These are phyloP conservation scores for Protea cynaroides DNA, from an alignment of 164 flowering plant genomes.

Conservation along the genomic window DNA sequence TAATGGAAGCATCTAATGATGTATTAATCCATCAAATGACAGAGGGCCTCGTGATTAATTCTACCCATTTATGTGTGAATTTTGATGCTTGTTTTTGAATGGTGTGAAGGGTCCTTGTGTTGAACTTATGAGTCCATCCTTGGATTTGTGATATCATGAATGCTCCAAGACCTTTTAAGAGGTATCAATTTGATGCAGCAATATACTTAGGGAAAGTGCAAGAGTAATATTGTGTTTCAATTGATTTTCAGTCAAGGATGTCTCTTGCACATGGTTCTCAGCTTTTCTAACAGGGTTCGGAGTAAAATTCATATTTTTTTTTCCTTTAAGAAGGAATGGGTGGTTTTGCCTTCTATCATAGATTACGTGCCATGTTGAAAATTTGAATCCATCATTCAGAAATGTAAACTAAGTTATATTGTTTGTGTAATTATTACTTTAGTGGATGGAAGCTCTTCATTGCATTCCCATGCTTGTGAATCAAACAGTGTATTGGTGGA, in stretches of 20 bases:
- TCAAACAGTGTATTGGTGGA: too few species aligned
- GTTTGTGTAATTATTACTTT: not conserved
- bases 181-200: not conserved
- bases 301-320: not conserved
- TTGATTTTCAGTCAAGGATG: too few species aligned
- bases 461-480: too few species aligned
- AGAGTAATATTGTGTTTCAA: not conserved
- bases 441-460: too few species aligned
- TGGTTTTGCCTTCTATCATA: not conserved
- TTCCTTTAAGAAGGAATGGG: not conserved
- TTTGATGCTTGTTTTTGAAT: not conserved
- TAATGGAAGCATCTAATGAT: too few species aligned
- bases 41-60: too few species aligned
- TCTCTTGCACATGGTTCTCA: too few species aligned
- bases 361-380: too few species aligned
- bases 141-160: not conserved
- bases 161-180: not conserved
- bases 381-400: too few species aligned
- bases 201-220: too few species aligned
- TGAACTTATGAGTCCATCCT: not conserved
- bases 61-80: not conserved
- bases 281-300: not conserved
- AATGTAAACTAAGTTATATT: not conserved
- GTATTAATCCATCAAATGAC: too few species aligned
- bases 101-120: not conserved